These are phyloP conservation scores for Beauveria bassiana DNA, from an alignment of 2,329 filamentous ascomycete genomes.

Conservation along the genomic window DNA sequence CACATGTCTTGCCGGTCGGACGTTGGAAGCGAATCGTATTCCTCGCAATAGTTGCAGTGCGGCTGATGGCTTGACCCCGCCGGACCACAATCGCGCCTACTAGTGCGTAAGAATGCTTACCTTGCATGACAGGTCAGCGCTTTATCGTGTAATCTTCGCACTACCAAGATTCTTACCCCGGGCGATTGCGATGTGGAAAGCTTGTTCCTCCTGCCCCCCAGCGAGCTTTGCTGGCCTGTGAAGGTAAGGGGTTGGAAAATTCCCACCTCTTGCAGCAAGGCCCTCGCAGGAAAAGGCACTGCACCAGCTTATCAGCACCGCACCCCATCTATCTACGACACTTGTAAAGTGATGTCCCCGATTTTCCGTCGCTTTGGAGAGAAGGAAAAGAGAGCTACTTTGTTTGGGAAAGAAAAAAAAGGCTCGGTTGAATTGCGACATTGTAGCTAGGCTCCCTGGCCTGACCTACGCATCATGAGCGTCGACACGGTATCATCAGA, in stretches of 20 bases:
- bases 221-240: neutral
- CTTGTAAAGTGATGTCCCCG: neutral
- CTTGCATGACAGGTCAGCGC: neutral
- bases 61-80: neutral
- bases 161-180: neutral
- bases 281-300: neutral
- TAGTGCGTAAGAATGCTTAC: conserved; percentile 1
- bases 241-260: neutral
- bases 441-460: neutral
- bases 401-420: neutral
- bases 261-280: neutral
- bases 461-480: neutral
- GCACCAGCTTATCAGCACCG: neutral
- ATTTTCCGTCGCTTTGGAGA: neutral
- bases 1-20: neutral
- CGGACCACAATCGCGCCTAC: neutral
- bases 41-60: neutral
- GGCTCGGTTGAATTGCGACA: neutral
- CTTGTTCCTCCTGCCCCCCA: neutral
- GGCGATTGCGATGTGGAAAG: neutral
- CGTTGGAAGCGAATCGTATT: neutral
- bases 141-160: neutral
- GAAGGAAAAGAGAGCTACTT: neutral
- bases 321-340: neutral
- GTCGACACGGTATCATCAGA: neutral